Evolutionary conservation across 345 rosid genomes (phyloP), one percentile per base, ranked within the genome.

Genomic region (Carallia pectinifolia): DNA sequence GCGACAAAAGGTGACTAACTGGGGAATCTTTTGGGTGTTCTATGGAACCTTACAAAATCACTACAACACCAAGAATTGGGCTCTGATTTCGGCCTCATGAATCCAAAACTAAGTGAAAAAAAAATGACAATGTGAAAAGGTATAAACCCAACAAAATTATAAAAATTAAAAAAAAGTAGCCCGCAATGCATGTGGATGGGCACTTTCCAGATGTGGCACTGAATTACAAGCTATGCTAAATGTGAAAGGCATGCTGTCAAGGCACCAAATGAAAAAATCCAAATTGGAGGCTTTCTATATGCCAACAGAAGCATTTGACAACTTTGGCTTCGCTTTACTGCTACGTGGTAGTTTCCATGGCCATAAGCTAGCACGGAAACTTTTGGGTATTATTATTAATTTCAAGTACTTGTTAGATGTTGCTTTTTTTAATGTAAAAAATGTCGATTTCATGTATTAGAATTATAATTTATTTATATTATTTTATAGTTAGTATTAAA

Each of bases 11-110:
- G 67, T 44, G 73, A 67, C 76, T 53, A 71, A 40, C 29, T 63
- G 64, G 58, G 53, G 76, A 71, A 79, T 66, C 73, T 64, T 38
- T 27, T 62, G 30, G 34, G 34, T 59, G 18, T 33, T 71, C n/a
- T 30, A 8, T 29, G 62, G 50, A 15, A 40, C 29, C 61, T 66
- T 55, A 44, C 72, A 40, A 13, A 7, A 3, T 64, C 67, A 1
- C 66, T 61, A 23, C 2, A 29, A 39, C 50, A 33, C 53, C 54
- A 2, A 33, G 13, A 18, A 19, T 4, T 68, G 3, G 36, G 58
- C 71, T 71, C 5, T 53, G 34, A 33, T 33, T 33, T 33, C 34
- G 34, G 34, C 34, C 19, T 55, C 59, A 47, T 68, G 63, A 44
- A 31, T 31, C 60, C 29, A 19, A 54, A 7, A 54, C n/a, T n/a